Evolutionary conservation across 2,329 filamentous ascomycete species (phyloP).

Genomic region (Xylariaceae sp.): DNA sequence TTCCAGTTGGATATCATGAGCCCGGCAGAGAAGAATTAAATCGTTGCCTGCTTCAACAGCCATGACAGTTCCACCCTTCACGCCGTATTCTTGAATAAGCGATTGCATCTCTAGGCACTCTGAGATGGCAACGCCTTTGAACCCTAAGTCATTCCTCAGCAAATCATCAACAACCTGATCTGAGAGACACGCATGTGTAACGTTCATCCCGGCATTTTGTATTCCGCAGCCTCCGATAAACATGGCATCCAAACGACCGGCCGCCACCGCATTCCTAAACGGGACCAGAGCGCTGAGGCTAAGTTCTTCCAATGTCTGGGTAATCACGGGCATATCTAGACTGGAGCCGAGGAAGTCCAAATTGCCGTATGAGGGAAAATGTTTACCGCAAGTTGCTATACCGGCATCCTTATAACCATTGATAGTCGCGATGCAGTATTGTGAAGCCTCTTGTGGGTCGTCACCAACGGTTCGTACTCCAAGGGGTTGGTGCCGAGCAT

Average conservation of each 20-base stretch:
- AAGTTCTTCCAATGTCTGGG: slow-evolving; percentile 86
- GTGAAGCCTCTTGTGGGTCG: slow-evolving; percentile 90
- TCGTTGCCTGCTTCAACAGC: slow-evolving; percentile 96
- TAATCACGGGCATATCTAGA: slow-evolving; percentile 90
- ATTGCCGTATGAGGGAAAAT: slow-evolving; percentile 95
- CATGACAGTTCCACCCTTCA: slow-evolving; percentile 95
- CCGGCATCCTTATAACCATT: slow-evolving; percentile 91
- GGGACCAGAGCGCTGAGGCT: slow-evolving; percentile 88
- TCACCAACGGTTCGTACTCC: slow-evolving; percentile 88
- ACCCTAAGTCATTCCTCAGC: slow-evolving; percentile 81
- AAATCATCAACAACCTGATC: slow-evolving; percentile 91
- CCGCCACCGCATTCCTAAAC: slow-evolving; percentile 82
- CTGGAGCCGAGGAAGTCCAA: slow-evolving; percentile 89
- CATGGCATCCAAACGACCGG: slow-evolving; percentile 81
- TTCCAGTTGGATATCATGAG: slow-evolving; percentile 84
- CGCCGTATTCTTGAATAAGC: slow-evolving; percentile 91
- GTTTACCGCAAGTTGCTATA: slow-evolving; percentile 85
- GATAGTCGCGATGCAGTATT: slow-evolving; percentile 85
- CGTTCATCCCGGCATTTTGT: slow-evolving; percentile 84
- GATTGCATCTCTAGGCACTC: slow-evolving; percentile 97
- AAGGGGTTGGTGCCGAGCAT: slow-evolving; percentile 83
- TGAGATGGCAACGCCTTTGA: slow-evolving; percentile 87
- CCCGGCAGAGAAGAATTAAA: slow-evolving; percentile 80
- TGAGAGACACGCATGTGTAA: slow-evolving; percentile 90
- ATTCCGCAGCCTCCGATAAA: slow-evolving; percentile 95